phyloP scores from a whole-genome alignment of 305 asterid species.

The Fraxinus albicans region DNA sequence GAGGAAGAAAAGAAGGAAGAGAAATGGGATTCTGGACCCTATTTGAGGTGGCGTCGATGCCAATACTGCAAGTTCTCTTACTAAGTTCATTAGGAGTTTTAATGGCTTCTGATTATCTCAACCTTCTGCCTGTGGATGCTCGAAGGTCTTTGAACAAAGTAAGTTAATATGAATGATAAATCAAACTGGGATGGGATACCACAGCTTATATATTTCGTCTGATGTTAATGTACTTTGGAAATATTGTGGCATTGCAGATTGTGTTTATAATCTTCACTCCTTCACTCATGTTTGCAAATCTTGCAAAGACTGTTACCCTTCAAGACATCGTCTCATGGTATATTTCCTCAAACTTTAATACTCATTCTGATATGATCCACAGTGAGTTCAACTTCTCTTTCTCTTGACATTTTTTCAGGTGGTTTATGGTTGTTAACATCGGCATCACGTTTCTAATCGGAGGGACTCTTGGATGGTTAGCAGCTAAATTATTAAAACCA shows the following conservation, averaged over 20 bases:
- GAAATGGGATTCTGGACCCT: constrained; percentile 67
- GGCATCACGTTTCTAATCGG: constrained; percentile 74
- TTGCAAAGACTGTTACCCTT: constrained; percentile 57
- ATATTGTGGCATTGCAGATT: constrained; percentile 40
- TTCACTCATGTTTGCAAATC: constrained; percentile 58
- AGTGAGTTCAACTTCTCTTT: background rate
- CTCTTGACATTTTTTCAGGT: constrained; percentile 37
- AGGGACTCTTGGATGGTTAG: constrained; percentile 75
- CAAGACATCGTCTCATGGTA: constrained; percentile 79
- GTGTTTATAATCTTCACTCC: constrained; percentile 73
- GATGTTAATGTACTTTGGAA: background rate
- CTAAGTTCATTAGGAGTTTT: constrained; percentile 64
- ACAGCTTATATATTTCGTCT: background rate
- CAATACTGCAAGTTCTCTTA: constrained; percentile 63
- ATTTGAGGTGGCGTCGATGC: constrained; percentile 86
- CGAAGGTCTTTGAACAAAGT: constrained; percentile 56
- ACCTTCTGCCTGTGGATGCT: constrained; percentile 55
- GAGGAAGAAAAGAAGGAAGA: constrained; percentile 38
- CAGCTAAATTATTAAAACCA: constrained; percentile 61
- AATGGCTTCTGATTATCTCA: constrained; percentile 69
- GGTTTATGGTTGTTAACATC: constrained; percentile 85
- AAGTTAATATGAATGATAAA: background rate
- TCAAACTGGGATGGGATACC: background rate
- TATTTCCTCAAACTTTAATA: background rate
- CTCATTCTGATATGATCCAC: background rate